A percentile compares a stretch with the other conserved stretches of the same genome.
These are phyloP conservation scores for Orbilia ellipsospora DNA, from an alignment of 2,329 filamentous ascomycete genomes.

Conservation along the genomic window DNA sequence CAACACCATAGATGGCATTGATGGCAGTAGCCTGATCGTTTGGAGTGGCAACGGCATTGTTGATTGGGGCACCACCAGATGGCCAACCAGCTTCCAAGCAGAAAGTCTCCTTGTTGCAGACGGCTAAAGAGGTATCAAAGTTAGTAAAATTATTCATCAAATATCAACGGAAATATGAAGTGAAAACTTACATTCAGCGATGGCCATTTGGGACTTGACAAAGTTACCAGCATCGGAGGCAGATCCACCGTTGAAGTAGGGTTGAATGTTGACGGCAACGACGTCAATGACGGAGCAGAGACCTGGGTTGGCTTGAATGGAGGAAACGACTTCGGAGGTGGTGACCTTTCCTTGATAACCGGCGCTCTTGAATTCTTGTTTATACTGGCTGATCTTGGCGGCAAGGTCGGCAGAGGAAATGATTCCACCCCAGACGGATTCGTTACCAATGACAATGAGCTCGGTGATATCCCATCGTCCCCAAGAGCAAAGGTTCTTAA, in stretches of 20 bases:
- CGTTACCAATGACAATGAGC: constrained; percentile 89
- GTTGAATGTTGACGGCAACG: constrained; percentile 86
- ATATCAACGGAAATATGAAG: neutral
- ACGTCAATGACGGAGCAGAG: constrained; percentile 82
- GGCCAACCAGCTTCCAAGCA: constrained; percentile 96
- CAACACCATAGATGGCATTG: constrained; percentile 74
- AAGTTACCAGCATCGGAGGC: constrained; percentile 78
- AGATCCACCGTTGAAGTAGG: constrained; percentile 86
- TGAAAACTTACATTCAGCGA: constrained; percentile 69
- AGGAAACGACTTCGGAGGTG: constrained; percentile 85
- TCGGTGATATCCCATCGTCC: constrained; percentile 79
- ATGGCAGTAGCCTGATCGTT: constrained; percentile 78
- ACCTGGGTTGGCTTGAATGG: constrained; percentile 74
- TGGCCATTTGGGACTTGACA: constrained; percentile 76
- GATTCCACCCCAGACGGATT: constrained; percentile 82
- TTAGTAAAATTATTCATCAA: constrained; percentile 23
- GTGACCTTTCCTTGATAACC: constrained; percentile 81
- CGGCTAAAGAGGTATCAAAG: constrained; percentile 27
- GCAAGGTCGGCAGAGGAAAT: constrained; percentile 74
- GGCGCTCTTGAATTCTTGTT: constrained; percentile 70
- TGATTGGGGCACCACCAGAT: constrained; percentile 75
- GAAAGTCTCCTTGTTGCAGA: constrained; percentile 80
- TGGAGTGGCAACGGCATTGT: constrained; percentile 74
- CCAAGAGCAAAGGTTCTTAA: constrained; percentile 78
- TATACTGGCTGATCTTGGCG: constrained; percentile 75